These are phyloP conservation scores for Grosmannia huntii DNA, from an alignment of 2,329 filamentous ascomycete genomes.

Conservation along the genomic window DNA sequence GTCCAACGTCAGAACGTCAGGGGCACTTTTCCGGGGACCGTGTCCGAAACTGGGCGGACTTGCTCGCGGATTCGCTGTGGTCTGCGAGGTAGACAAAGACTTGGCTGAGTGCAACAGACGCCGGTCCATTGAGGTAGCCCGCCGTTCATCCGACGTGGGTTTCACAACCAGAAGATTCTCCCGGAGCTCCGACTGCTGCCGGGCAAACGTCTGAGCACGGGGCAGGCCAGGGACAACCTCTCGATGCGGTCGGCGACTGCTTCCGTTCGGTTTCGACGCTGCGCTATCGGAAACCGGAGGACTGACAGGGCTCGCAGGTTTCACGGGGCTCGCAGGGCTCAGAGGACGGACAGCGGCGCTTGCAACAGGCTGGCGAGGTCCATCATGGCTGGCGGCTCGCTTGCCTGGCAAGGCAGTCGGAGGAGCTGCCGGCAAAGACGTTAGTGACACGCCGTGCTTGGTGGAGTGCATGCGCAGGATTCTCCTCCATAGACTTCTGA, in stretches of 20 bases:
- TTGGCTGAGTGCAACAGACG: conserved; percentile 20
- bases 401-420: not conserved
- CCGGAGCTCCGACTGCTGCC: conserved; percentile 70
- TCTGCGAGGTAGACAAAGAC: conserved; percentile 22
- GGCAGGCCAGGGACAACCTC: conserved; percentile 70
- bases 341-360: not conserved
- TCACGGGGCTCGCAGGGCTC: too few relatives aligned
- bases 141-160: conserved; percentile 51
- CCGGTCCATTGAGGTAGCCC: conserved; percentile 55
- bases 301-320: too few relatives aligned
- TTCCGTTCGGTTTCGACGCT: not conserved
- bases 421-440: not conserved
- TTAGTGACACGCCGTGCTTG: not conserved
- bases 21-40: conserved; percentile 29
- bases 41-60: not conserved
- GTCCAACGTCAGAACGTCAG: conserved; percentile 24
- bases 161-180: conserved; percentile 57
- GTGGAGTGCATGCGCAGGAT: conserved; percentile 2
- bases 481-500: conserved; percentile 11
- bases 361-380: not conserved
- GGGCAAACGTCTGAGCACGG: conserved; percentile 64
- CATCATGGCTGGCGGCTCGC: not conserved
- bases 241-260: conserved; percentile 31
- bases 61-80: conserved; percentile 27
- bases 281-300: not conserved